A percentile compares a stretch with the other conserved stretches of the same genome.
Conservation (phyloP, 2,329 filamentous ascomycete genomes). For the Monilinia fructicola region DNA sequence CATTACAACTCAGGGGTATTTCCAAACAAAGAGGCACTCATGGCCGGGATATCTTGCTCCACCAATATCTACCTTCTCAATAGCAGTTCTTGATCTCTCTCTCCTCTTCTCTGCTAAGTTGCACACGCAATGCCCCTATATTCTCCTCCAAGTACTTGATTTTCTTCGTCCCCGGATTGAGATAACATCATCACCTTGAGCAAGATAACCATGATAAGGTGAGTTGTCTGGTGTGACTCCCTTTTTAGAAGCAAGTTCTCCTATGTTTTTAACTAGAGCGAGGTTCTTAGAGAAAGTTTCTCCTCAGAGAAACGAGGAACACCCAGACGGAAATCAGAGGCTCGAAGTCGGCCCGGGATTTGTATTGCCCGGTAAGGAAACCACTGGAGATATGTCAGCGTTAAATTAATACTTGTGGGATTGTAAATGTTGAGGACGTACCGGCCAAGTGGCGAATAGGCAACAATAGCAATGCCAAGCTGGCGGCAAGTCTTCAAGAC, state of each 20-base stretch:
- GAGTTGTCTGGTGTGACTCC: constrained; percentile 50
- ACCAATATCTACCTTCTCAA: constrained; percentile 49
- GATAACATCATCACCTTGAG: constrained; percentile 52
- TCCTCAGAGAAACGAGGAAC: constrained; percentile 50
- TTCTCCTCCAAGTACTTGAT: constrained; percentile 45
- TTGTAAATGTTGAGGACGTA: constrained; percentile 26
- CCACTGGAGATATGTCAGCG: constrained; percentile 42
- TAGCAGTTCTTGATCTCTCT: constrained; percentile 40
- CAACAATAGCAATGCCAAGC: constrained; percentile 56
- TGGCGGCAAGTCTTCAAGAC: constrained; percentile 56
- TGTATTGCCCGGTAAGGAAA: constrained; percentile 53
- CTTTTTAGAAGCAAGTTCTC: constrained; percentile 51
- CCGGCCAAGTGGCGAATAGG: constrained; percentile 57
- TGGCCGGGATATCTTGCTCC: constrained; percentile 49
- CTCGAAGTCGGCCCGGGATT: constrained; percentile 48
- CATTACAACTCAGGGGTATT: constrained; percentile 30
- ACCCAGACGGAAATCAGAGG: constrained; percentile 48
- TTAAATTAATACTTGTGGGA: neutral
- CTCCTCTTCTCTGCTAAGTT: constrained; percentile 28
- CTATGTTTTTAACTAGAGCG: constrained; percentile 47
- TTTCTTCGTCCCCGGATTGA: constrained; percentile 55
- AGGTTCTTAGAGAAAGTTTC: constrained; percentile 54
- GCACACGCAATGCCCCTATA: constrained; percentile 29
- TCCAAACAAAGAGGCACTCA: constrained; percentile 27
- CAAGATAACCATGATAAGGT: constrained; percentile 53